Conservation (phyloP, 441 rosid species). For the Viola pubescens region DNA sequence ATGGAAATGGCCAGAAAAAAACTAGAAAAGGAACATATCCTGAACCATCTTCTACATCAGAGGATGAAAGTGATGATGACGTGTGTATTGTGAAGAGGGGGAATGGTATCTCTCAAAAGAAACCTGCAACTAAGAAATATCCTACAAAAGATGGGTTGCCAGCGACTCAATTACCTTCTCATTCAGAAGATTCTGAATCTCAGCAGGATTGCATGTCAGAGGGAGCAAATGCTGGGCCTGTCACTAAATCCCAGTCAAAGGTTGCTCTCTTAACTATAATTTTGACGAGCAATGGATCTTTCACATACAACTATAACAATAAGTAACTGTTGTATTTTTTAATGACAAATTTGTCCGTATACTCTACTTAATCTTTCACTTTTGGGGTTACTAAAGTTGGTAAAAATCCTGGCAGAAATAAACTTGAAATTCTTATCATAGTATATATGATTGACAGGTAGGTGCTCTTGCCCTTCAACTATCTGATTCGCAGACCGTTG, state of each 20-base stretch:
- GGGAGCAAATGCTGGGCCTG: constrained; percentile 19
- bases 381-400: too few species aligned
- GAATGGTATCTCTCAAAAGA: constrained; percentile 21
- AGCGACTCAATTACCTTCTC: constrained; percentile 6
- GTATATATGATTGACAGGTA: constrained; percentile 16
- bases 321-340: too few species aligned
- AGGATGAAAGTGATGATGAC: constrained; percentile 33
- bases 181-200: constrained; percentile 10
- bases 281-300: background rate
- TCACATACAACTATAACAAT: too few species aligned
- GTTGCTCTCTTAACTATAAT: constrained; percentile 14
- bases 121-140: constrained; percentile 12
- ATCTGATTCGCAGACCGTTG: constrained; percentile 22
- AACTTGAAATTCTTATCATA: background rate
- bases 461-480: constrained; percentile 10
- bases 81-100: constrained; percentile 18
- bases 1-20: constrained; percentile 24
- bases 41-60: constrained; percentile 24
- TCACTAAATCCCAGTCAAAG: constrained; percentile 23
- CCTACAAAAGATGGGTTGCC: constrained; percentile 21
- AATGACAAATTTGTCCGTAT: too few species aligned
- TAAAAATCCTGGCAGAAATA: background rate
- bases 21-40: constrained; percentile 19
- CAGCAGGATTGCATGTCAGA: constrained; percentile 19
- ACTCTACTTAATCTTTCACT: too few species aligned